Evolutionary conservation across 106 monocot species (phyloP), one percentile per base, ranked within the genome.

Genomic region (Apostasia ramifera): DNA sequence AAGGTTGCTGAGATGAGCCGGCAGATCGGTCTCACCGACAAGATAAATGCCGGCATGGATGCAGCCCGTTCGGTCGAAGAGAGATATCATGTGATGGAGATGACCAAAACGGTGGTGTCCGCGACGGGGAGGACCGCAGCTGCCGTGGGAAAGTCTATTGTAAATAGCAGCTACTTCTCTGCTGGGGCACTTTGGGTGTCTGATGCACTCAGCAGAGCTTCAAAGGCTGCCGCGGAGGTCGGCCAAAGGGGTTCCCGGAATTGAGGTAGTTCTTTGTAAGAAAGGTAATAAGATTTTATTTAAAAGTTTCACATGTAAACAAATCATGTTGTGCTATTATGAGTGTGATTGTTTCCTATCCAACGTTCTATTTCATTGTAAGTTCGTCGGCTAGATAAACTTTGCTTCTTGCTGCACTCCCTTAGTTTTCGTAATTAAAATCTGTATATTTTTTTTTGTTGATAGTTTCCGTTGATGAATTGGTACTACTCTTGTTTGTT

Each of bases 151-250:
- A 83, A 51, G 9, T 64, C 88, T 2, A 69, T 91, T 12, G 83
- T 91, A 3, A 95, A 75, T 69, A 95, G 95, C 80, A 84, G 91
- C 74, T 95, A 95, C 73, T 95, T 95, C 67, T 70, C 91, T 59
- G 81, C 95, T 0, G 95, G 95, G 60, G 91, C 95, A 46, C 70
- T 88, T 37, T 74, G 80, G 76, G 56, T 91, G 8, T 91, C 95
- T 55, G 86, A 71, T 67, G 91, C 86, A 69, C 91, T 91, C 12
- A 64, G 40, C n/a, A 76, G 44, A 52, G 95, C 95, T 51, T 67
- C 91, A 3, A 84, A 91, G 58, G 86, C 67, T 7, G 83, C 95
- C 0, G 86, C 86, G 11, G 86, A 88, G 43, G 67, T 95, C 68
- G 88, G 71, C 4, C 59, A 57, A 37, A 70, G 78, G 46, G 80